Conservation (phyloP, 768 basidiomycete species). For the Termitomyces eurrhizus region DNA sequence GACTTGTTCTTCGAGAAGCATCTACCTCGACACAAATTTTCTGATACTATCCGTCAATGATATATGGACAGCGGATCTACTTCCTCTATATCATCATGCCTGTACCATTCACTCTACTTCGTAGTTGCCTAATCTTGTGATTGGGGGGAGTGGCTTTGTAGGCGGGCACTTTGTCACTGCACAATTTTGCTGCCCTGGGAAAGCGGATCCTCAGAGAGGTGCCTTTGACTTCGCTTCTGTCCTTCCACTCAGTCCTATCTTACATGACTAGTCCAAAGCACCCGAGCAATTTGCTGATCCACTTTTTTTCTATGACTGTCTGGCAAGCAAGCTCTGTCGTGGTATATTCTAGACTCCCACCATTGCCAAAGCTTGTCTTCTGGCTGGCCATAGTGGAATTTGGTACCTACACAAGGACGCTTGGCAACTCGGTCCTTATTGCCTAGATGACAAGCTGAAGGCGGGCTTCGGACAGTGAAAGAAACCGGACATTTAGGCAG, state of each 20-base stretch:
- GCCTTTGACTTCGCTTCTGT: conserved; percentile 16
- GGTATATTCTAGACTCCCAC: conserved; percentile 22
- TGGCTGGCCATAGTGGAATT: conserved; percentile 21
- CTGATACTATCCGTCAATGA: not conserved
- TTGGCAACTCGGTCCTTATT: conserved; percentile 28
- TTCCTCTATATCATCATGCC: conserved; percentile 3
- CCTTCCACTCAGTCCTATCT: conserved; percentile 20
- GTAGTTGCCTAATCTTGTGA: not conserved
- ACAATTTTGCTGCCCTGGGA: conserved; percentile 7
- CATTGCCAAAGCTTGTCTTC: conserved; percentile 20
- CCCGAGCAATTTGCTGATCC: conserved; percentile 13
- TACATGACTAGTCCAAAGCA: conserved; percentile 19
- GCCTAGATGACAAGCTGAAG: conserved; percentile 20
- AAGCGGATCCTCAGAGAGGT: conserved; percentile 18
- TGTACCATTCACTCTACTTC: conserved; percentile 4
- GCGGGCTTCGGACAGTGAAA: not conserved
- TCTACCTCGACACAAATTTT: no score
- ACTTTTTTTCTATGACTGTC: not conserved
- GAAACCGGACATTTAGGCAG: not conserved
- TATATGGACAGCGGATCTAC: not conserved
- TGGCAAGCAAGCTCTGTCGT: not conserved
- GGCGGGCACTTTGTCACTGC: not conserved
- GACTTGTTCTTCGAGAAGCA: no score
- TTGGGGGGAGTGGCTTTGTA: no score
- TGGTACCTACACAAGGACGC: conserved; percentile 22